Conservation (phyloP, 305 asterid genomes). For the Coffea humblotiana region DNA sequence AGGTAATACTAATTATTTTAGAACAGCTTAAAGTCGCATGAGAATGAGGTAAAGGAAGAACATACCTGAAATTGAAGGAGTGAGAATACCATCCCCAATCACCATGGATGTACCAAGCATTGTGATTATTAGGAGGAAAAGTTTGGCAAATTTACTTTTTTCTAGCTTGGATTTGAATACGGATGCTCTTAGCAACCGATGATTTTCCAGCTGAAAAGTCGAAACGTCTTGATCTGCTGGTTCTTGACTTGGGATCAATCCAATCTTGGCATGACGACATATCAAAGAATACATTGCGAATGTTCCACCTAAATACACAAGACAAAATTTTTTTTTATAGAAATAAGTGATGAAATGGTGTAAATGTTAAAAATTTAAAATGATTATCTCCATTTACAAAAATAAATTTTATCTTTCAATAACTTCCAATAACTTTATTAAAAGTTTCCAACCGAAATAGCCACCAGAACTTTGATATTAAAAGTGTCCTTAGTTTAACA, state of each 20-base stretch:
- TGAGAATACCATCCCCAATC: constrained; percentile 74
- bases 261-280: constrained; percentile 58
- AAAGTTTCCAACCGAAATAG: too few species aligned
- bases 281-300: constrained; percentile 64
- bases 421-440: too few species aligned
- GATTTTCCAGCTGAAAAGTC: constrained; percentile 34
- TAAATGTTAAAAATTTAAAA: too few species aligned
- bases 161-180: constrained; percentile 42
- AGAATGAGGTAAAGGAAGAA: too few species aligned
- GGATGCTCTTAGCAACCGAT: constrained; percentile 28
- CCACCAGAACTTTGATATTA: too few species aligned
- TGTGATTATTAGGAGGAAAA: constrained; percentile 45
- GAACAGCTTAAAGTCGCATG: too few species aligned
- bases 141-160: constrained; percentile 42
- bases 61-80: constrained; percentile 63
- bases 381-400: too few species aligned
- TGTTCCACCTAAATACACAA: constrained; percentile 47
- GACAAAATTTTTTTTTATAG: not conserved
- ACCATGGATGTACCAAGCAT: constrained; percentile 85
- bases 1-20: too few species aligned
- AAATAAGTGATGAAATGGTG: too few species aligned
- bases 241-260: constrained; percentile 53
- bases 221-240: constrained; percentile 52
- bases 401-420: too few species aligned
- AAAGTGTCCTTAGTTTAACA: too few species aligned